Evolutionary conservation across 176 grass and related monocot species (phyloP), one percentile per base, ranked within the genome.

Genomic region (Bonia amplexicaulis): DNA sequence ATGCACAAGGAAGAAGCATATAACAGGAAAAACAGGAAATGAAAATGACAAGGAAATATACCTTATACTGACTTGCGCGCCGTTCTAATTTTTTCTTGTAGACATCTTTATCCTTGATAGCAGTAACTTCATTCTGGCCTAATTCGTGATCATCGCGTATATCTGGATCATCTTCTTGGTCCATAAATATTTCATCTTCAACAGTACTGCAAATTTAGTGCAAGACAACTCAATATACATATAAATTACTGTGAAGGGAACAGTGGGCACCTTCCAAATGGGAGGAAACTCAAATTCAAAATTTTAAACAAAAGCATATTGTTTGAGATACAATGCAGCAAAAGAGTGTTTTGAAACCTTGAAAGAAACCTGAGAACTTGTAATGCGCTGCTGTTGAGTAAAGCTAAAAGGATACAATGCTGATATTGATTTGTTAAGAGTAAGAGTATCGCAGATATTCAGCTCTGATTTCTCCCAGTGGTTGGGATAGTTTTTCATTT

Each of bases 71-170:
- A 35, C 60, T 72, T 79, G 94, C 87, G 76, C 97, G 87, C 22
- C 97, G 75, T 76, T 17, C 87, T 66, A 99, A 91, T 89, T 94
- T 99, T 76, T 92, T 87, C 86, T 94, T 94, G 75, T 99, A 96
- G 68, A 92, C 90, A 81, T 84, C 88, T 84, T 96, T 99, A 84
- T 96, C 91, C 80, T 99, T 96, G 63, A 96, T 99, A 85, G 93
- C 81, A 49, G 93, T 82, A 47, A 91, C 82, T 86, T 92, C 91
- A 74, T 91, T 86, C 64, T 96, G 94, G 62, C 89, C 92, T 66
- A 99, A 77, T 71, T 96, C 93, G 80, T 96, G 86, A 89, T 99
- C 96, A 91, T 99, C 90, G 5, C 92, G 66, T 59, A 99, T 89
- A 65, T 94, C 92, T 39, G 93, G 90, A 58, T 90, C 88, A 88